Conservation (phyloP, 305 asterid genomes). For the Fraxinus dipetala region DNA sequence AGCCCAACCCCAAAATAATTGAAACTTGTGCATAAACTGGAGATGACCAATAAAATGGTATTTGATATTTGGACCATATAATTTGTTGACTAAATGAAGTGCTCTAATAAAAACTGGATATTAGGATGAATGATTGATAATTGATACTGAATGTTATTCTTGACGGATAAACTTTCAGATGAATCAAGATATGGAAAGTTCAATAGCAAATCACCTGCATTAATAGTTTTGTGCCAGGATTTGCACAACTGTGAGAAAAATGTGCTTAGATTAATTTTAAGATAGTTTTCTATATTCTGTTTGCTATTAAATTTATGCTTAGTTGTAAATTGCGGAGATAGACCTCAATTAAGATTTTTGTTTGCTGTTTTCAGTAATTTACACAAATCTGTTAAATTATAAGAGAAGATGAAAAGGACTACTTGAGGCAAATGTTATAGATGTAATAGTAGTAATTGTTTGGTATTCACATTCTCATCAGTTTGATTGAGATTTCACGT, state of each 20-base stretch:
- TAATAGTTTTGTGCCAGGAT: not conserved
- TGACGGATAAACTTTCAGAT: not conserved
- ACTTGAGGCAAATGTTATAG: not conserved
- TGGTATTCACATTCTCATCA: not conserved
- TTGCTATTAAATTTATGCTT: not conserved
- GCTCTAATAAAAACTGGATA: not conserved
- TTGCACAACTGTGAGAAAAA: too few relatives aligned
- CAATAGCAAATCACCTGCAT: not conserved
- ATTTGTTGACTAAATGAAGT: not conserved
- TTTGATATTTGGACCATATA: not conserved
- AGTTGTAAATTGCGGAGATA: not conserved
- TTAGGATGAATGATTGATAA: not conserved
- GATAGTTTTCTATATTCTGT: not conserved
- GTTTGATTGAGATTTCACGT: not conserved
- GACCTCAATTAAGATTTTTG: not conserved
- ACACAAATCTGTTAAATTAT: not conserved
- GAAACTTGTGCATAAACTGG: not conserved
- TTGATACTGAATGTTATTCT: not conserved
- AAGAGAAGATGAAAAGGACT: not conserved
- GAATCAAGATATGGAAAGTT: not conserved
- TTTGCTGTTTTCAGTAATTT: not conserved
- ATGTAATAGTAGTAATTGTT: not conserved
- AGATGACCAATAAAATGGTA: not conserved
- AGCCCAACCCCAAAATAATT: not conserved
- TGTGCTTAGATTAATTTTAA: not conserved